These are phyloP conservation scores for Rehmannia glutinosa DNA, from an alignment of 257 asterid genomes.

Conservation along the genomic window DNA sequence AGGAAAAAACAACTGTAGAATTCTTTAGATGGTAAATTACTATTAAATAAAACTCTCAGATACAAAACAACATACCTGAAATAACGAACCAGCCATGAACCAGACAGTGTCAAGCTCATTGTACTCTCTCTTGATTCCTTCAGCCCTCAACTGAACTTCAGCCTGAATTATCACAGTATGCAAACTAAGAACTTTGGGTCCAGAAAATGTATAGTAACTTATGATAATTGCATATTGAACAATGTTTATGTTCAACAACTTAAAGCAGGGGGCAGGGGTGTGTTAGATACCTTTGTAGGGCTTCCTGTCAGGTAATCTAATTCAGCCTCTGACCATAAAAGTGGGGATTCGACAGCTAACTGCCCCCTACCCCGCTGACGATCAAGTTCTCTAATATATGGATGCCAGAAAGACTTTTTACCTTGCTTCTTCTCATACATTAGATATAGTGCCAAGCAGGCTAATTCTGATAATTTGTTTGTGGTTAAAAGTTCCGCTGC, in stretches of 20 bases:
- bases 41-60: background rate
- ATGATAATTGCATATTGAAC: background rate
- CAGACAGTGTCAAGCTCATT: slow-evolving; percentile 98
- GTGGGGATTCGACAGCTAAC: slow-evolving; percentile 96
- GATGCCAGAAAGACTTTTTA: slow-evolving; percentile 89
- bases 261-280: slow-evolving; percentile 9
- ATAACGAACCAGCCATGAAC: slow-evolving; percentile 99
- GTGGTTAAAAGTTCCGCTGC: slow-evolving; percentile 99
- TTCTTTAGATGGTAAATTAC: background rate
- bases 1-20: background rate
- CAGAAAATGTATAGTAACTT: background rate
- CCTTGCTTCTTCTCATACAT: slow-evolving; percentile 99
- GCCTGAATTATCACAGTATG: slow-evolving; percentile 42
- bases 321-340: slow-evolving; percentile 92
- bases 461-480: slow-evolving; percentile 89
- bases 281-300: slow-evolving; percentile 75
- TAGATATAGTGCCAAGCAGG: slow-evolving; percentile 91
- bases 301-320: slow-evolving; percentile 83
- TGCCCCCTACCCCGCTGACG: slow-evolving; percentile 98
- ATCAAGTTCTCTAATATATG: slow-evolving; percentile 91
- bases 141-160: slow-evolving; percentile 78
- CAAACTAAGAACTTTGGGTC: slow-evolving; percentile 13
- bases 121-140: slow-evolving; percentile 92
- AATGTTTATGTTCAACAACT: slow-evolving; percentile 13
- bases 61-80: slow-evolving; percentile 50